Evolutionary conservation across 306 rosid species (phyloP).

Genomic region (Dicorynia guianensis): DNA sequence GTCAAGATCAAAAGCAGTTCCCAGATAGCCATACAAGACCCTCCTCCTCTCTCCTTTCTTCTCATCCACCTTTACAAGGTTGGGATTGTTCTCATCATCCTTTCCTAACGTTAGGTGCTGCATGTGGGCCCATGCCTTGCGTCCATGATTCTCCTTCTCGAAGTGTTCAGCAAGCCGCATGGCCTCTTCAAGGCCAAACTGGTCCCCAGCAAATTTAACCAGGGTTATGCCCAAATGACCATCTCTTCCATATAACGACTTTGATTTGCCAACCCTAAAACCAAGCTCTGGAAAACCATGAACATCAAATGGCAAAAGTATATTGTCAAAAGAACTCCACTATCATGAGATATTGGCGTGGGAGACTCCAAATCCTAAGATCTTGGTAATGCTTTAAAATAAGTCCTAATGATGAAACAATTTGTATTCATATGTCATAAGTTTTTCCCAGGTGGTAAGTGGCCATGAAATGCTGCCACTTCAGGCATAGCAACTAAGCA

Average conservation of each 20-base stretch:
- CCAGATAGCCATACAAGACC: slow-evolving; percentile 89
- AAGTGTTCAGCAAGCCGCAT: slow-evolving; percentile 75
- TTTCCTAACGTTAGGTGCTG: slow-evolving; percentile 67
- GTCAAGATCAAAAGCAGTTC: slow-evolving; percentile 87
- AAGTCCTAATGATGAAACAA: not conserved
- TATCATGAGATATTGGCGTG: slow-evolving; percentile 32
- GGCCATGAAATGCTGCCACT: slow-evolving; percentile 28
- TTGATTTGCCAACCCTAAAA: slow-evolving; percentile 86
- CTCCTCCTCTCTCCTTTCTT: slow-evolving; percentile 75
- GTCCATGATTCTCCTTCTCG: slow-evolving; percentile 82
- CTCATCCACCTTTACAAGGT: slow-evolving; percentile 78
- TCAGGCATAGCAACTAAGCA: slow-evolving; percentile 25
- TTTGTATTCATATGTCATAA: not conserved
- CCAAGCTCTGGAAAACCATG: slow-evolving; percentile 86
- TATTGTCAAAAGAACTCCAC: slow-evolving; percentile 40
- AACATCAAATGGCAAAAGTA: slow-evolving; percentile 44
- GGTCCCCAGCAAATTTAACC: slow-evolving; percentile 81
- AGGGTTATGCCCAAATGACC: slow-evolving; percentile 92
- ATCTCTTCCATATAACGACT: slow-evolving; percentile 92
- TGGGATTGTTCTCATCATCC: slow-evolving; percentile 85
- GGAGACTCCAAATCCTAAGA: slow-evolving; percentile 17
- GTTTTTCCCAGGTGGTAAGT: not conserved
- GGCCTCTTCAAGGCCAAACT: slow-evolving; percentile 87
- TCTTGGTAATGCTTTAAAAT: not conserved
- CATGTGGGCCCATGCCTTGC: slow-evolving; percentile 71